phyloP scores from a whole-genome alignment of 805 yeast genomes.

The Metschnikowia kofuensis region DNA sequence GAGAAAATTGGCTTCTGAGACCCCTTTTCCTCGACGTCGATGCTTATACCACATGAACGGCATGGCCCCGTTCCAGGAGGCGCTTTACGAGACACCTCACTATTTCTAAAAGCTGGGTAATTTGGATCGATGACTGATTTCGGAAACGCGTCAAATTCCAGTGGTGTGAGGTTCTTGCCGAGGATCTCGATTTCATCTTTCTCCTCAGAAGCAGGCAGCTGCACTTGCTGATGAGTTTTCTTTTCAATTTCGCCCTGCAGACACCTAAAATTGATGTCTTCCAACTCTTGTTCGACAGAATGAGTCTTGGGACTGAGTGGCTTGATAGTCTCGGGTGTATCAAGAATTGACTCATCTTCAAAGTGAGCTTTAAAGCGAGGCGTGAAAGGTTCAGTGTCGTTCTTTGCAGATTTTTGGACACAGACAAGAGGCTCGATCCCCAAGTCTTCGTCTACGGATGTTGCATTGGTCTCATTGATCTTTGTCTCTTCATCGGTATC shows the following conservation, averaged over 20 bases:
- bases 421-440: not conserved
- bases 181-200: constrained; percentile 14
- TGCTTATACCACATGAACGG: constrained; percentile 61
- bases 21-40: constrained; percentile 40
- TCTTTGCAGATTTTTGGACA: not conserved
- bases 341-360: constrained; percentile 2
- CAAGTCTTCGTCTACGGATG: not conserved
- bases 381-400: constrained; percentile 8
- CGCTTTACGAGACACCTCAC: constrained; percentile 14
- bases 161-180: constrained; percentile 14
- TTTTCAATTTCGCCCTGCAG: not conserved
- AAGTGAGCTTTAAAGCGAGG: constrained; percentile 6
- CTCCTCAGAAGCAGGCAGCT: not conserved
- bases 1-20: constrained; percentile 67
- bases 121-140: constrained; percentile 14
- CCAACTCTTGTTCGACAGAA: constrained; percentile 31
- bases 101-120: constrained; percentile 14
- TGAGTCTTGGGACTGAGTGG: constrained; percentile 38
- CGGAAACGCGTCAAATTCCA: constrained; percentile 19
- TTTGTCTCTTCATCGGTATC: constrained; percentile 8
- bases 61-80: constrained; percentile 79
- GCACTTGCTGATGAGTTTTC: not conserved
- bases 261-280: constrained; percentile 24
- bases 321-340: constrained; percentile 22
- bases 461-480: not conserved